Evolutionary conservation across 2,329 filamentous ascomycete genomes (phyloP).

Genomic region (Exophiala sideris): DNA sequence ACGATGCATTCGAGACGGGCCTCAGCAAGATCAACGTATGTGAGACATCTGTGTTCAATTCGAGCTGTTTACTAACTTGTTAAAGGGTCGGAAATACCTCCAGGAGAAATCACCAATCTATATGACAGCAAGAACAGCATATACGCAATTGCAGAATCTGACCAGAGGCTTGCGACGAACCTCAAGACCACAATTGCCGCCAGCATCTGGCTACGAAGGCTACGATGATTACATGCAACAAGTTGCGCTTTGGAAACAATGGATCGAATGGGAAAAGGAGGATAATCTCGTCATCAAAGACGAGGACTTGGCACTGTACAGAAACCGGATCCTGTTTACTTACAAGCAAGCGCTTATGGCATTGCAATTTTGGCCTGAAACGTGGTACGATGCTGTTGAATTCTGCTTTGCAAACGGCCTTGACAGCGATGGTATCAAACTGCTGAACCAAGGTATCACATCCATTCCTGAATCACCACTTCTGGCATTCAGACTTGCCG

Average conservation of each 20-base stretch:
- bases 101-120: conserved; percentile 90
- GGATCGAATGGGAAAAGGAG: conserved; percentile 93
- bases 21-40: conserved; percentile 86
- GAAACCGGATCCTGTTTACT: conserved; percentile 77
- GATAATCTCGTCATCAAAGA: conserved; percentile 82
- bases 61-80: conserved; percentile 13
- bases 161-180: conserved; percentile 72
- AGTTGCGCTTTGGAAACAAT: conserved; percentile 84
- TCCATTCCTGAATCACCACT: conserved; percentile 94
- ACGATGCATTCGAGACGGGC: conserved; percentile 92
- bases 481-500: conserved; percentile 82
- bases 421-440: conserved; percentile 68
- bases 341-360: conserved; percentile 95
- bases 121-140: conserved; percentile 91
- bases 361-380: conserved; percentile 87
- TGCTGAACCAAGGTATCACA: conserved; percentile 75
- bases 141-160: conserved; percentile 86
- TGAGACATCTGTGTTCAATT: conserved; percentile 16
- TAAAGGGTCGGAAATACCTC: conserved; percentile 86
- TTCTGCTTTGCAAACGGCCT: conserved; percentile 83
- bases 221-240: conserved; percentile 80
- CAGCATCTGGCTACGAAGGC: conserved; percentile 80
- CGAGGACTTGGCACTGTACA: conserved; percentile 73
- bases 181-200: conserved; percentile 76
- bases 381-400: conserved; percentile 92